phyloP scores from a whole-genome alignment of 2,329 filamentous ascomycete genomes.

The Dactylella cylindrospora region DNA sequence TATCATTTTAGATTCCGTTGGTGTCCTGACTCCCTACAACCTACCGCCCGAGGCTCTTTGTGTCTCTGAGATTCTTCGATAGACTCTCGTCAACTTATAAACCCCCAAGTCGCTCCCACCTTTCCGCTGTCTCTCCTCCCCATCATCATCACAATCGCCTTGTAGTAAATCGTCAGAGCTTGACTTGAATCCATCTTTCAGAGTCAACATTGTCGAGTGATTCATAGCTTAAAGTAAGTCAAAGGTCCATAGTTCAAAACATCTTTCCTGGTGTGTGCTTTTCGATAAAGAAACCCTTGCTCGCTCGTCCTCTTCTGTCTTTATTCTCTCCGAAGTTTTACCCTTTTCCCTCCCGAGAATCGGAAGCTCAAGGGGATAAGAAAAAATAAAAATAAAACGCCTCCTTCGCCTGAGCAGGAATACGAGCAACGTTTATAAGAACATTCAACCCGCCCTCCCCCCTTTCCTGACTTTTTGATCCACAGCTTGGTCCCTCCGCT shows the following conservation, averaged over 20 bases:
- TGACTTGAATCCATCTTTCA: constrained; percentile 22
- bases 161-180: constrained; percentile 18
- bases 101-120: constrained; percentile 34
- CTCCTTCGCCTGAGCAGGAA: too few species aligned
- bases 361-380: too few species aligned
- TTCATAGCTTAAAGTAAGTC: constrained; percentile 44
- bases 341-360: too few species aligned
- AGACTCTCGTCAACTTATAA: constrained; percentile 41
- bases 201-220: constrained; percentile 36
- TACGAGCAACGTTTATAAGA: too few species aligned
- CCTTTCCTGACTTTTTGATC: too few species aligned
- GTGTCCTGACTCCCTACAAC: constrained; percentile 29
- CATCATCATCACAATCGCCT: constrained; percentile 16
- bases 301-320: too few species aligned
- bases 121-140: constrained; percentile 7
- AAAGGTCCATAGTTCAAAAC: constrained; percentile 33
- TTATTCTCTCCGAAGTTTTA: too few species aligned
- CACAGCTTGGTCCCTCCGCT: too few species aligned
- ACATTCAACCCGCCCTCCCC: too few species aligned
- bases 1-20: constrained; percentile 43
- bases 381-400: too few species aligned
- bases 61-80: constrained; percentile 26
- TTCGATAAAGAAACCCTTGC: too few species aligned
- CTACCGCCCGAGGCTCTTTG: constrained; percentile 24
- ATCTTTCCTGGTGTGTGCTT: constrained; percentile 6